Evolutionary conservation across 495 filamentous ascomycete species (phyloP), one percentile per base, ranked within the genome.

Genomic region (Xylaria grammica): DNA sequence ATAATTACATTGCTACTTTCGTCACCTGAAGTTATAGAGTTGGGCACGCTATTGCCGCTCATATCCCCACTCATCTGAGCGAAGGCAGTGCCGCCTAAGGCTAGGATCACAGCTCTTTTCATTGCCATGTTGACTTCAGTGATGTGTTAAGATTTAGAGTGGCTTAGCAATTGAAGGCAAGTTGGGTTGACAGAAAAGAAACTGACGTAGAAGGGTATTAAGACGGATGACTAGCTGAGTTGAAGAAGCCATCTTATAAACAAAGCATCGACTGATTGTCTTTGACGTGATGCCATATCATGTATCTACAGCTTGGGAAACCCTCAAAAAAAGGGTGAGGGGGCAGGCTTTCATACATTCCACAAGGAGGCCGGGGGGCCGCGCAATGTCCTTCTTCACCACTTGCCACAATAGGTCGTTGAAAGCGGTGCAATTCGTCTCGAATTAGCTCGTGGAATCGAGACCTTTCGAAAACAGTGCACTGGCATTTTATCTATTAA

Each of bases 251-350:
- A 55, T 22, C n/a, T 53, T 9, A 27, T n/a, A 36, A 20, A 67
- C 67, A 65, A 67, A 69, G 61, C 42, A 32, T 34, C 42, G 10
- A 51, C 30, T 0, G 15, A 34, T 11, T 15, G 42, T 52, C 67
- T 67, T 70, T 72, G 62, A 70, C 46, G 29, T n/a, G 22, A 55
- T 68, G 62, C 38, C 50, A 62, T 66, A 55, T 50, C 45, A 53
- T 51, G 60, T 60, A 56, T 56, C 29, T 38, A 40, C 53, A 29
- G 34, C 26, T 32, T 55, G 7, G 17, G n/a, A 36, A 48, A 34
- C 15, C 3, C 58, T n/a, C n/a, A n/a, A n/a, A n/a, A 46, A 40
- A 48, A 62, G 49, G 62, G 45, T 40, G 22, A 62, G 24, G 48
- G 15, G 40, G 26, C 27, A 19, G 24, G 36, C 48, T 3, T 57